These are phyloP conservation scores for Leucoagaricus sp. DNA, from an alignment of 1,284 basidiomycete species.

Conservation along the genomic window DNA sequence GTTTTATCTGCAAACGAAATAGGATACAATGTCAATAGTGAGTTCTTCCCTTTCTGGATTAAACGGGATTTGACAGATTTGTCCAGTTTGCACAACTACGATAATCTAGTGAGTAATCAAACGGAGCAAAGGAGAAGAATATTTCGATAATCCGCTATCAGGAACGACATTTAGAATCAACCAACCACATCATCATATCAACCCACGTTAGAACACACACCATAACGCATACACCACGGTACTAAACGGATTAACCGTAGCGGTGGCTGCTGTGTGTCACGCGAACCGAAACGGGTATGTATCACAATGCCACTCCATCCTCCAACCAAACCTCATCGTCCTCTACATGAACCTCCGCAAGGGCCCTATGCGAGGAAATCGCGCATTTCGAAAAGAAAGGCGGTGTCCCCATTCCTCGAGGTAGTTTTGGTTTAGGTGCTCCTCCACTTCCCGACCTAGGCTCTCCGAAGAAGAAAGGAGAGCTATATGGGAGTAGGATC, in stretches of 20 bases:
- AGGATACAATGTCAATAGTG: constrained; percentile 86
- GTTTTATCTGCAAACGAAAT: constrained; percentile 88
- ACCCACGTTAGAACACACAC: too few relatives aligned
- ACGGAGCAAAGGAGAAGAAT: background rate
- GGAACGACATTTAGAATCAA: constrained; percentile 78
- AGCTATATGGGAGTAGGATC: constrained; percentile 73
- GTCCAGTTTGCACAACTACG: constrained; percentile 78
- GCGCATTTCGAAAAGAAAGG: constrained; percentile 78
- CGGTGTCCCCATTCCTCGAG: constrained; percentile 70
- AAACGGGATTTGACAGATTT: constrained; percentile 10
- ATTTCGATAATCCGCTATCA: constrained; percentile 25
- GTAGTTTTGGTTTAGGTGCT: constrained; percentile 70
- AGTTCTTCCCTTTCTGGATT: constrained; percentile 29
- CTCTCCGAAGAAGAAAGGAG: constrained; percentile 51
- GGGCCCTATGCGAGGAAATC: constrained; percentile 67
- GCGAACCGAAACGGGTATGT: too few relatives aligned
- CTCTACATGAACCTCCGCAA: constrained; percentile 28
- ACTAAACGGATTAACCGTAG: too few relatives aligned
- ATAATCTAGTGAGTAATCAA: constrained; percentile 56
- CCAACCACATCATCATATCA: constrained; percentile 70
- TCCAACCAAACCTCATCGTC: constrained; percentile 31
- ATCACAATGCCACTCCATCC: constrained; percentile 24
- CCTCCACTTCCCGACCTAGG: constrained; percentile 46
- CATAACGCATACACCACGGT: too few relatives aligned
- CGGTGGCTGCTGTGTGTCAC: too few relatives aligned